A percentile compares a stretch with the other conserved stretches of the same genome.
phyloP scores from a whole-genome alignment of 106 monocot genomes.

The Agapanthus africanus region DNA sequence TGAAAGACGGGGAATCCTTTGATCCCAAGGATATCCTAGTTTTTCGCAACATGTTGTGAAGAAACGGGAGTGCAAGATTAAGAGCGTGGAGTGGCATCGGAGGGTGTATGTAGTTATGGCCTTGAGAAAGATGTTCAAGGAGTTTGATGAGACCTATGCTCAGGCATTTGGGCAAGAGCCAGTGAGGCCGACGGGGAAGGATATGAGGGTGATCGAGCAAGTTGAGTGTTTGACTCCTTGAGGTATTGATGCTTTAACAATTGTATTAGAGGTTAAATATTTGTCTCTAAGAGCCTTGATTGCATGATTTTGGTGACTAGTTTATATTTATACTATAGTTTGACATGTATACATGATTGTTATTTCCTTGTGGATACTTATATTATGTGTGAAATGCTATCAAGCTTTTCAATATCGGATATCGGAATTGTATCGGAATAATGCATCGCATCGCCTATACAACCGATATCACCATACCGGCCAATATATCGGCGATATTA shows the following conservation, averaged over 20 bases:
- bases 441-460: too few relatives aligned
- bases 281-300: not conserved
- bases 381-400: not conserved
- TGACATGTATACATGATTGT: not conserved
- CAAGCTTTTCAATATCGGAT: too few relatives aligned
- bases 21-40: conserved; percentile 25
- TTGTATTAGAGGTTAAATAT: too few relatives aligned
- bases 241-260: conserved; percentile 48
- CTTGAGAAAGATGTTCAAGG: conserved; percentile 41
- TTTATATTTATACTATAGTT: not conserved
- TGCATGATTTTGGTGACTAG: not conserved
- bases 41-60: conserved; percentile 25
- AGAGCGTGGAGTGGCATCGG: conserved; percentile 19
- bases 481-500: too few relatives aligned
- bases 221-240: conserved; percentile 26
- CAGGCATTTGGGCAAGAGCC: conserved; percentile 58
- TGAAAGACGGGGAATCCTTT: conserved; percentile 40
- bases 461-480: too few relatives aligned
- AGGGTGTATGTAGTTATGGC: conserved; percentile 28
- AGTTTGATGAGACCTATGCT: conserved; percentile 61
- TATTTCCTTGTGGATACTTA: not conserved
- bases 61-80: too few relatives aligned
- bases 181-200: conserved; percentile 18
- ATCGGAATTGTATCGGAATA: too few relatives aligned
- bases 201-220: conserved; percentile 13